A percentile compares a stretch with the other conserved stretches of the same genome.
Evolutionary conservation across 106 monocot species (phyloP).

Genomic region (Phalaenopsis aphrodite): DNA sequence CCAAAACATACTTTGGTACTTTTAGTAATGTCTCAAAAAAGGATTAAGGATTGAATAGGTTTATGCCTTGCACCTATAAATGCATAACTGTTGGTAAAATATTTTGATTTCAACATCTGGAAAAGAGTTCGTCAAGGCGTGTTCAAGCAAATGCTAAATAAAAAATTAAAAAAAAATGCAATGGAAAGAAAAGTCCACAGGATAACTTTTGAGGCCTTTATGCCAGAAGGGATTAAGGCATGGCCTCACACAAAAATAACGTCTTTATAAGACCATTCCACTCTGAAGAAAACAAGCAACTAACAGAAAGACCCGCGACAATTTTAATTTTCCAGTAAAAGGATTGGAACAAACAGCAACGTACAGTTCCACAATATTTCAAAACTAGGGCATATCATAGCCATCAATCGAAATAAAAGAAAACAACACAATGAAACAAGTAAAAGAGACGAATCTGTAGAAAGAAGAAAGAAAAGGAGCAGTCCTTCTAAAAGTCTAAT

Average conservation of each 20-base stretch:
- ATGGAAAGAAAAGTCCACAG: background rate
- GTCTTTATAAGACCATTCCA: background rate
- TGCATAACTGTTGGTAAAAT: background rate
- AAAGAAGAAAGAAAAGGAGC: background rate
- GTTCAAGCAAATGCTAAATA: background rate
- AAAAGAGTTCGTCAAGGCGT: background rate
- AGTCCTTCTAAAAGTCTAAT: background rate
- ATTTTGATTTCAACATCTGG: background rate
- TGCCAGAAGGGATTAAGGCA: background rate
- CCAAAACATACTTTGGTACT: too few species aligned
- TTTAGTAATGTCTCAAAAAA: too few species aligned
- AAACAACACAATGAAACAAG: background rate
- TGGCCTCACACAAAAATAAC: background rate
- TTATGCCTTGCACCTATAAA: too few species aligned
- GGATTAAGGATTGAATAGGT: too few species aligned
- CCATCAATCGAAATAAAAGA: background rate
- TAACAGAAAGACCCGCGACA: background rate
- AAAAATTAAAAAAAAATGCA: background rate
- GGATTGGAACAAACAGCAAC: background rate
- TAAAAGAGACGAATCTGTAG: background rate
- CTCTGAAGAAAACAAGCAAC: background rate
- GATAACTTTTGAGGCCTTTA: background rate
- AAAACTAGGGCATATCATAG: conserved; percentile 1
- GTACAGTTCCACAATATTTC: background rate
- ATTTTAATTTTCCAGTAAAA: background rate